Evolutionary conservation across 306 rosid genomes (phyloP), one percentile per base, ranked within the genome.

Genomic region (Abrus pulchellus): DNA sequence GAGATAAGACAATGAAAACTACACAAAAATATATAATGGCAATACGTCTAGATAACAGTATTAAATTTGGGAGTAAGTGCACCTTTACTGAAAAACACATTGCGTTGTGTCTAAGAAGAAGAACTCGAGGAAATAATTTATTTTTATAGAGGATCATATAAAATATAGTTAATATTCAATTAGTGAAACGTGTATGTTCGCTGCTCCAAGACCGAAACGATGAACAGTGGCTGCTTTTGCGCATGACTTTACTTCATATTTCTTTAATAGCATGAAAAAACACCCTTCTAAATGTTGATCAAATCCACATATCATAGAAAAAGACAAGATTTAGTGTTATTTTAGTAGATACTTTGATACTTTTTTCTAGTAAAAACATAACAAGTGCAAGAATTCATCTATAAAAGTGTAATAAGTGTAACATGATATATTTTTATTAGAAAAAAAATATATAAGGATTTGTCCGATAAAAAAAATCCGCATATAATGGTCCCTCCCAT

Each of bases 191-290:
- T 74, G 45, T 83, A 73, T 87, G 52, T 80, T 80, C 86, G 83
- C 85, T 84, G 75, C 87, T 77, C 90, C 88, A 80, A 81, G 74
- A 88, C 89, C 93, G 61, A 87, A 90, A 86, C 84, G 86, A 88
- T 89, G 90, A 87, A 87, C 83, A 77, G 83, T 80, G 88, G 89
- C 85, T 85, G 83, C 88, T 88, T 89, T 91, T 85, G 57, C 85
- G 92, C 94, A 84, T 95, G 80, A 87, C 84, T 71, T 88, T 84
- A 83, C 69, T 80, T 54, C 86, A 82, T 80, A 64, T 59, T 79
- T 49, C 68, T 69, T 78, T 83, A 52, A 65, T 38, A 44, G 77
- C 86, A 78, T 87, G 63, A 62, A 89, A 86, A 82, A 72, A 32
- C 64, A 82, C 77, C 64, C 75, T 53, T 71, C 45, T 56, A 82